These are phyloP conservation scores for Chlamydomonas incerta DNA, from an alignment of 139 green algal genomes.

Conservation along the genomic window DNA sequence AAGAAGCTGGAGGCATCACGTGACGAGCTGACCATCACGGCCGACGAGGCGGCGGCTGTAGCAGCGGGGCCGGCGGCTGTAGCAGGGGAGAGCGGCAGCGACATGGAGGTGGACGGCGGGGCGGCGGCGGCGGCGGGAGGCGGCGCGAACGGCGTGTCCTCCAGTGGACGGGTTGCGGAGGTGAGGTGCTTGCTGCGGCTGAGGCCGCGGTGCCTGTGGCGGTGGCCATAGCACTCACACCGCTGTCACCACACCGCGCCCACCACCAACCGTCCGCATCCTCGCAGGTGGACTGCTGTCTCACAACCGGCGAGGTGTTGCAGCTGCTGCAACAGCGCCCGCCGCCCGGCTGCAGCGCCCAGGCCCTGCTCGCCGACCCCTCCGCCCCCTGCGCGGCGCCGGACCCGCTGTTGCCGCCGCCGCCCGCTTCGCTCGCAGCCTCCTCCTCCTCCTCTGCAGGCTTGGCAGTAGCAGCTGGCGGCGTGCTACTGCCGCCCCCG, in stretches of 20 bases:
- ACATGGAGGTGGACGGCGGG: neutral
- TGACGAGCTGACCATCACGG: constrained; percentile 75
- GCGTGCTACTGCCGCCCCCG: neutral
- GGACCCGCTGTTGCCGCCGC: constrained; percentile 13
- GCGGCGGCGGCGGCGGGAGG: too few species aligned
- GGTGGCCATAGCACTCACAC: too few species aligned
- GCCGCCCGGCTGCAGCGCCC: neutral
- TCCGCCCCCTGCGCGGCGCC: constrained; percentile 1
- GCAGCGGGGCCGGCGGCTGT: neutral
- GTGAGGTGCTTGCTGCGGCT: too few species aligned
- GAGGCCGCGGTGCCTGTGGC: too few species aligned
- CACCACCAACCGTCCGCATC: too few species aligned
- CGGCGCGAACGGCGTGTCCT: neutral
- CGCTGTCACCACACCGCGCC: too few species aligned
- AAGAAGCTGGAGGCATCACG: constrained; percentile 98
- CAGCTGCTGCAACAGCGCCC: constrained; percentile 77
- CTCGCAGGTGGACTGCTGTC: constrained; percentile 88
- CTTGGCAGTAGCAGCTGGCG: too few species aligned
- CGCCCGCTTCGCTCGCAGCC: neutral
- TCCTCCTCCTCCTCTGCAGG: too few species aligned
- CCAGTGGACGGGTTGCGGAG: too few species aligned
- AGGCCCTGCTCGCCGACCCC: neutral
- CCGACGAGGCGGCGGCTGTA: neutral
- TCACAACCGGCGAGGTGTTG: constrained; percentile 90
- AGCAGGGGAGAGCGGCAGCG: neutral